phyloP scores from a whole-genome alignment of 805 yeast species.

The Candida parachauliodes region DNA sequence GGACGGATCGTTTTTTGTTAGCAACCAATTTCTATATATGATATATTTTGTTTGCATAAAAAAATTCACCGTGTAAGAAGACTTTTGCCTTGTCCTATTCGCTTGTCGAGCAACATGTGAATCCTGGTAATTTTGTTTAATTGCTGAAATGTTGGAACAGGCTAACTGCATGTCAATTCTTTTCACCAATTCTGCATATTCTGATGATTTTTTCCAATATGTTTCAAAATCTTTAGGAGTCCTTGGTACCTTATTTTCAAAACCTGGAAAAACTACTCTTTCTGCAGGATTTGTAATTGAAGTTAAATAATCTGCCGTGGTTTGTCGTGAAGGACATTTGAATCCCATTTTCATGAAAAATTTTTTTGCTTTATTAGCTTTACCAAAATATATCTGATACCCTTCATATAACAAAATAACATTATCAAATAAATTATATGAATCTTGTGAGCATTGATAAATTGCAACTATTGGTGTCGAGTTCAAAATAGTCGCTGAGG shows the following conservation, averaged over 20 bases:
- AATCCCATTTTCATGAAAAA: conserved; percentile 60
- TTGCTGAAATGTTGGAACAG: conserved; percentile 13
- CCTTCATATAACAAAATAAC: conserved; percentile 46
- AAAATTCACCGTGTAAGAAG: conserved; percentile 38
- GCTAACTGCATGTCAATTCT: conserved; percentile 40
- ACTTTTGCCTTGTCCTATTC: conserved; percentile 9
- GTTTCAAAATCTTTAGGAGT: conserved; percentile 55
- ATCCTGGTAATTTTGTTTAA: conserved; percentile 14
- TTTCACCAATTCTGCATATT: conserved; percentile 34
- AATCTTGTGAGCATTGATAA: conserved; percentile 50
- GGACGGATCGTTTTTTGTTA: conserved; percentile 52
- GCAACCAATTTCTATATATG: conserved; percentile 49
- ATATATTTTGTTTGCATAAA: conserved; percentile 48
- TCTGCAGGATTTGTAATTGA: conserved; percentile 63
- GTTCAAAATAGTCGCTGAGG: conserved; percentile 48
- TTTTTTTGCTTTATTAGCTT: conserved; percentile 37
- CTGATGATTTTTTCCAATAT: conserved; percentile 56
- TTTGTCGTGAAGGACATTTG: conserved; percentile 56
- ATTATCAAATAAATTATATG: conserved; percentile 48
- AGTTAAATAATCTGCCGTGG: conserved; percentile 66
- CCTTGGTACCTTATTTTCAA: conserved; percentile 47
- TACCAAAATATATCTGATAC: conserved; percentile 45
- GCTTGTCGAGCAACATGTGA: conserved; percentile 21
- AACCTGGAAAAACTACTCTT: conserved; percentile 49
- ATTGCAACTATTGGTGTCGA: conserved; percentile 60